phyloP scores from a whole-genome alignment of 2,329 filamentous ascomycete genomes.

The Onygena corvina region DNA sequence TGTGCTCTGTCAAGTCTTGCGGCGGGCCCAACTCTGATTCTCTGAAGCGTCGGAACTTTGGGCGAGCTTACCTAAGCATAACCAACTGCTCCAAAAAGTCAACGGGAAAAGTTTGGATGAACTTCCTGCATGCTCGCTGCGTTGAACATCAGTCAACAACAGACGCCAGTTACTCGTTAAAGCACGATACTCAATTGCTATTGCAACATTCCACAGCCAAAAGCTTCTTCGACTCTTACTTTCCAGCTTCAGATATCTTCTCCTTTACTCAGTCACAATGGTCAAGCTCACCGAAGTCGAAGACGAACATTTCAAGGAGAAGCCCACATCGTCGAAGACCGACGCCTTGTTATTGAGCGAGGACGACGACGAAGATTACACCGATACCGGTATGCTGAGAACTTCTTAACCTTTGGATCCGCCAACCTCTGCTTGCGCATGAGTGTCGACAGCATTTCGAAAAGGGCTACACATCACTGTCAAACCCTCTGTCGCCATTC shows the following conservation, averaged over 20 bases:
- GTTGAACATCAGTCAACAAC: not conserved
- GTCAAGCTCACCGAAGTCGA: slow-evolving; percentile 94
- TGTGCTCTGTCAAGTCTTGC: no score
- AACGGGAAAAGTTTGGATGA: not conserved
- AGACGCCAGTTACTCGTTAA: not conserved
- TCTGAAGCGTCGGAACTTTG: no score
- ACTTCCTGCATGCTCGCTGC: not conserved
- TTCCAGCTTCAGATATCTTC: not conserved
- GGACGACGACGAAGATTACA: slow-evolving; percentile 62
- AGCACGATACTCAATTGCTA: not conserved
- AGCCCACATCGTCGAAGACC: slow-evolving; percentile 50
- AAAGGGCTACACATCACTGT: not conserved
- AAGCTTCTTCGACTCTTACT: not conserved
- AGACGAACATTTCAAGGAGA: slow-evolving; percentile 77
- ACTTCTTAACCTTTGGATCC: not conserved
- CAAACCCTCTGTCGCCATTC: no score
- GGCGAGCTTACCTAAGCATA: not conserved
- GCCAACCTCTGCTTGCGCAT: not conserved
- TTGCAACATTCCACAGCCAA: not conserved
- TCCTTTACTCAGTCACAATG: slow-evolving; percentile 43
- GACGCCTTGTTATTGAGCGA: slow-evolving; percentile 41
- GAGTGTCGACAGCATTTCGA: not conserved
- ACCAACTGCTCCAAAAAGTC: not conserved
- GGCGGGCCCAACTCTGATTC: no score
- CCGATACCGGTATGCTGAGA: slow-evolving; percentile 61